Percentiles rank a stretch among this genome's conserved stretches.
Conservation (phyloP, 495 filamentous ascomycete species). For the Barbatosphaeria neglecta region DNA sequence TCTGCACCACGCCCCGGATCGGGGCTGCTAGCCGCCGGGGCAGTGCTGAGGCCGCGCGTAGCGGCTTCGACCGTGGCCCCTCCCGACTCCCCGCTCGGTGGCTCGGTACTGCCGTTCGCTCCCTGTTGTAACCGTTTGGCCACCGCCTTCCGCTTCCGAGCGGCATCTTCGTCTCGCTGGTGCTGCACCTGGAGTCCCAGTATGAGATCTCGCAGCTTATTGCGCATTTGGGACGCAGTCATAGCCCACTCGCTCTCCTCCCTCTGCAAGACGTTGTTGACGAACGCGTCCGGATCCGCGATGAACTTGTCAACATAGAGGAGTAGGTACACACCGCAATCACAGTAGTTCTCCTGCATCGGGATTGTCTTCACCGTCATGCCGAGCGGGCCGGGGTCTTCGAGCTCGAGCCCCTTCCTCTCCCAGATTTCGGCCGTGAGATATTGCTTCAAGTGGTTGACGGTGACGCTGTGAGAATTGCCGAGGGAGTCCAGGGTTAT, state of each 20-base stretch:
- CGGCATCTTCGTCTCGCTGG: slow-evolving; percentile 12
- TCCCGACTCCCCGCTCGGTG: neutral
- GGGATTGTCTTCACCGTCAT: slow-evolving; percentile 64
- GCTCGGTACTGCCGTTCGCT: neutral
- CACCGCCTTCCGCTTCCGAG: slow-evolving; percentile 10
- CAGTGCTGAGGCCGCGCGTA: neutral
- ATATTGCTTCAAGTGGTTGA: slow-evolving; percentile 63
- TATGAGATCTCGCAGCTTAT: slow-evolving; percentile 23
- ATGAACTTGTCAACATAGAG: slow-evolving; percentile 77
- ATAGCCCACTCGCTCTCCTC: slow-evolving; percentile 22
- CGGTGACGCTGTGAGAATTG: slow-evolving; percentile 43
- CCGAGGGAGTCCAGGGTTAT: slow-evolving; percentile 85
- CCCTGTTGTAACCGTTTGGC: neutral
- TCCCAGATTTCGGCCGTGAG: slow-evolving; percentile 56
- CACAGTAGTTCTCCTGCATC: slow-evolving; percentile 69
- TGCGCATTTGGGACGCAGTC: slow-evolving; percentile 20
- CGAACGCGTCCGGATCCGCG: slow-evolving; percentile 52
- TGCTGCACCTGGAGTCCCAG: slow-evolving; percentile 21
- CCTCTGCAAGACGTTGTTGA: slow-evolving; percentile 19
- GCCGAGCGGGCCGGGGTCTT: slow-evolving; percentile 39
- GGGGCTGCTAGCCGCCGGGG: neutral
- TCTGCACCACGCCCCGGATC: neutral
- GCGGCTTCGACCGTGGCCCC: neutral
- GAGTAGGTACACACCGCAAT: slow-evolving; percentile 81
- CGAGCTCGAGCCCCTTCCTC: slow-evolving; percentile 53